Evolutionary conservation across 2,329 filamentous ascomycete species (phyloP).

Genomic region (Penicillium aurantiogriseum): DNA sequence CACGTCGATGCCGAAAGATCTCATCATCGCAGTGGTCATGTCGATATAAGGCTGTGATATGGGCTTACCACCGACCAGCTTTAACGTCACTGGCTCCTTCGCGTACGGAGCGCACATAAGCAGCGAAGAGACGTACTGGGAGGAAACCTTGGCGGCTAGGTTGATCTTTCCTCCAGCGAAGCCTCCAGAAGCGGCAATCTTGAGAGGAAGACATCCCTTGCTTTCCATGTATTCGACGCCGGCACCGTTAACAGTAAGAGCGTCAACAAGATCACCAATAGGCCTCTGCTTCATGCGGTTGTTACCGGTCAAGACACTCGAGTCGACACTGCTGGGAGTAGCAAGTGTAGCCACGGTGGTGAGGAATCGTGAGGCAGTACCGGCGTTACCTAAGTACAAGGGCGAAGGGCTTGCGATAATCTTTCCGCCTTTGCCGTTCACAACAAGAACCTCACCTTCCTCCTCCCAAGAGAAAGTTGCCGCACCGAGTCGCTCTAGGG

Average conservation of each 20-base stretch:
- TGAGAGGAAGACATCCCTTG: conserved; percentile 77
- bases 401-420: conserved; percentile 72
- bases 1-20: conserved; percentile 80
- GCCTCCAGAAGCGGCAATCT: conserved; percentile 77
- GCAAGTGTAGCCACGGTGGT: conserved; percentile 89
- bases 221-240: conserved; percentile 80
- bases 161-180: conserved; percentile 86
- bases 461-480: conserved; percentile 93
- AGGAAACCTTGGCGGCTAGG: conserved; percentile 90
- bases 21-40: conserved; percentile 99
- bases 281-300: conserved; percentile 94
- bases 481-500: conserved; percentile 79
- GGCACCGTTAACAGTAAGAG: conserved; percentile 83
- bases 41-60: conserved; percentile 97
- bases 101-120: conserved; percentile 97
- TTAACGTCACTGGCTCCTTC: conserved; percentile 86
- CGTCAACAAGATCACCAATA: conserved; percentile 89
- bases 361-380: conserved; percentile 91
- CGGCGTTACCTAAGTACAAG: conserved; percentile 93
- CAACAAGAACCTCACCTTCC: conserved; percentile 83
- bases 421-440: conserved; percentile 85
- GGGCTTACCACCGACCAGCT: conserved; percentile 90
- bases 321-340: conserved; percentile 59
- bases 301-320: conserved; percentile 87
- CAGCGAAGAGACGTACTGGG: conserved; percentile 97